A percentile compares a stretch with the other conserved stretches of the same genome.
Evolutionary conservation across 805 yeast genomes (phyloP).

Genomic region (Myxozyma mucilagina): DNA sequence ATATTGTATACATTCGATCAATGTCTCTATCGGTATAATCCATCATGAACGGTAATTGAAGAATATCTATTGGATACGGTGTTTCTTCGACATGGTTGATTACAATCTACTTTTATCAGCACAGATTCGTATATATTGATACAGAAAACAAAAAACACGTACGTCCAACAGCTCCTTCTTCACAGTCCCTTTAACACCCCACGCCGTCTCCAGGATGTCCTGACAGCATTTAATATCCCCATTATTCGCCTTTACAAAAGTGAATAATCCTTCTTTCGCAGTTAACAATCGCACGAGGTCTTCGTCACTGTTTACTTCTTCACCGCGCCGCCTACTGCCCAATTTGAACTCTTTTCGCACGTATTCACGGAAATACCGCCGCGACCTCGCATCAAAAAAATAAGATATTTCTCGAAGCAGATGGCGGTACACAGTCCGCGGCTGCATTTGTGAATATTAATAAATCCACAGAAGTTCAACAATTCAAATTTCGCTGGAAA

Average conservation of each 20-base stretch:
- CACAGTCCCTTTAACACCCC: slow-evolving; percentile 2
- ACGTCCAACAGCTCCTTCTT: background rate
- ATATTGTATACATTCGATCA: background rate
- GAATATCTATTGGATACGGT: background rate
- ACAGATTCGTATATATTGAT: background rate
- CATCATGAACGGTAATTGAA: background rate
- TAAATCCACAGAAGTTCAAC: background rate
- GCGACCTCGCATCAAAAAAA: slow-evolving; percentile 16
- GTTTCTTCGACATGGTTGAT: background rate
- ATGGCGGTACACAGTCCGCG: background rate
- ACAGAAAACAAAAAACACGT: background rate
- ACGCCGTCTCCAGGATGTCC: background rate
- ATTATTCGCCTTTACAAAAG: slow-evolving; percentile 1
- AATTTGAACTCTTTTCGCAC: slow-evolving; percentile 8
- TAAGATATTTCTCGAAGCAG: background rate
- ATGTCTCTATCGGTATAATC: background rate
- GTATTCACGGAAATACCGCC: background rate
- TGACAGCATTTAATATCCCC: slow-evolving; percentile 1
- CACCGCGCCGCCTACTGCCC: background rate
- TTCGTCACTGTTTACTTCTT: no score
- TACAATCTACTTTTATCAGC: background rate
- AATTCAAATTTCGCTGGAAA: background rate
- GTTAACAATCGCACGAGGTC: background rate
- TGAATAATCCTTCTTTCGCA: background rate
- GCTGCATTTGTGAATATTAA: background rate